Conservation (phyloP, 805 yeast species). For the Nadsonia fulvescens region DNA sequence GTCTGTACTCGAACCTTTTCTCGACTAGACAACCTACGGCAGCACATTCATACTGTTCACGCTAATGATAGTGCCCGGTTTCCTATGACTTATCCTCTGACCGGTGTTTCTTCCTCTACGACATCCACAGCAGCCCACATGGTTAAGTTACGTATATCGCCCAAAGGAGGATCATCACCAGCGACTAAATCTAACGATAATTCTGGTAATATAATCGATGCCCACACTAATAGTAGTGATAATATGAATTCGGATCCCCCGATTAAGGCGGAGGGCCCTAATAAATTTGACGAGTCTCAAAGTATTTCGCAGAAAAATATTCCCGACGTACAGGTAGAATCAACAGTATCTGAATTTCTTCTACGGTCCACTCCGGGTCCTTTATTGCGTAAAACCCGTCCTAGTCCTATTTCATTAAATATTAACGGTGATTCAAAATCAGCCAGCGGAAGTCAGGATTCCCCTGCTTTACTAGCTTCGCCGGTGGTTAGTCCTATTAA, state of each 20-base stretch:
- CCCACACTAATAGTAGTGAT: slow-evolving; percentile 4
- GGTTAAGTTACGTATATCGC: background rate
- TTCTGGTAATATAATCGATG: background rate
- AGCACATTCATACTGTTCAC: slow-evolving; percentile 78
- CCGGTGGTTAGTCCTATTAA: no score
- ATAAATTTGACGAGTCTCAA: no score
- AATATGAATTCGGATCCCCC: background rate
- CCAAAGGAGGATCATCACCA: slow-evolving; percentile 1
- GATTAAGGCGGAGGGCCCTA: no score
- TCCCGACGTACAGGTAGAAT: no score
- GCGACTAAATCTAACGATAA: slow-evolving; percentile 1
- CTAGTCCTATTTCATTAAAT: no score
- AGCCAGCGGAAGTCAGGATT: no score
- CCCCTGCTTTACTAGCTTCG: no score
- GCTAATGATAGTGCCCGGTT: slow-evolving; percentile 27
- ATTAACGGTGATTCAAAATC: no score
- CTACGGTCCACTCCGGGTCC: no score
- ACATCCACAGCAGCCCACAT: slow-evolving; percentile 1
- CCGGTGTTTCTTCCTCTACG: slow-evolving; percentile 7
- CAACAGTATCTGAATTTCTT: no score
- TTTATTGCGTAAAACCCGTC: no score
- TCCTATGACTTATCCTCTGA: slow-evolving; percentile 11
- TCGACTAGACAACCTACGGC: slow-evolving; percentile 73
- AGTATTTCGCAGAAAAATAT: no score
- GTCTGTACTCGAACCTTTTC: slow-evolving; percentile 62